These are phyloP conservation scores for Phalaenopsis aphrodite DNA, from an alignment of 106 monocot genomes.

Conservation along the genomic window DNA sequence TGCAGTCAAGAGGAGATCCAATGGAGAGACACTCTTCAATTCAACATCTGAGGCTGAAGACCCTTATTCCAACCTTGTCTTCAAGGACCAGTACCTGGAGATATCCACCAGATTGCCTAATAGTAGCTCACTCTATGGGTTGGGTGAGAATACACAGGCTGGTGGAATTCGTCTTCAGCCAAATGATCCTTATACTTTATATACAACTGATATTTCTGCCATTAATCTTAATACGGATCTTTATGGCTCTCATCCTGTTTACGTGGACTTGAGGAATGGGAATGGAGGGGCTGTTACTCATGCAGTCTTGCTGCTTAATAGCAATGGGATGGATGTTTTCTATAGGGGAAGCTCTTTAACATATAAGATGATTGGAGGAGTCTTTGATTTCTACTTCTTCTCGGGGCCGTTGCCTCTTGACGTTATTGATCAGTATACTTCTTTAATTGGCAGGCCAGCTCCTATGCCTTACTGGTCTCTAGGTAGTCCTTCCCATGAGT, in stretches of 20 bases:
- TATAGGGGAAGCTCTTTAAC: conserved; percentile 74
- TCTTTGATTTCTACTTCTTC: conserved; percentile 96
- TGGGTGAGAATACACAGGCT: conserved; percentile 93
- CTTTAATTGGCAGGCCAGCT: conserved; percentile 78
- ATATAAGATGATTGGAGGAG: conserved; percentile 88
- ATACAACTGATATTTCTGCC: conserved; percentile 78
- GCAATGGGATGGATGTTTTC: conserved; percentile 95
- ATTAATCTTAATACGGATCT: conserved; percentile 82
- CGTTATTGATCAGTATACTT: conserved; percentile 84
- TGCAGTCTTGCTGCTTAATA: conserved; percentile 82
- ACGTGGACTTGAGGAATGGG: conserved; percentile 80
- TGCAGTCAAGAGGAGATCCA: conserved; percentile 55
- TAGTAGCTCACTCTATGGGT: conserved; percentile 63
- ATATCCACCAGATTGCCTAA: conserved; percentile 60
- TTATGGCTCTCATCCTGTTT: conserved; percentile 93
- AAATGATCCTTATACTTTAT: conserved; percentile 83
- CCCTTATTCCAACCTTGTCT: conserved; percentile 40
- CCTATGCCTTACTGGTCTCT: conserved; percentile 99
- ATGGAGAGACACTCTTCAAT: conserved; percentile 61
- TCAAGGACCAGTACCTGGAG: conserved; percentile 96
- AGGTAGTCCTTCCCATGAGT: conserved; percentile 33
- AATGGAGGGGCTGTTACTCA: conserved; percentile 46
- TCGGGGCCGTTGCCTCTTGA: conserved; percentile 58
- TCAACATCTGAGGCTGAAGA: conserved; percentile 23
- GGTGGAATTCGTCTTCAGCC: conserved; percentile 66